phyloP scores from a whole-genome alignment of 176 grass and related monocot species.

The Aegilops longissima region DNA sequence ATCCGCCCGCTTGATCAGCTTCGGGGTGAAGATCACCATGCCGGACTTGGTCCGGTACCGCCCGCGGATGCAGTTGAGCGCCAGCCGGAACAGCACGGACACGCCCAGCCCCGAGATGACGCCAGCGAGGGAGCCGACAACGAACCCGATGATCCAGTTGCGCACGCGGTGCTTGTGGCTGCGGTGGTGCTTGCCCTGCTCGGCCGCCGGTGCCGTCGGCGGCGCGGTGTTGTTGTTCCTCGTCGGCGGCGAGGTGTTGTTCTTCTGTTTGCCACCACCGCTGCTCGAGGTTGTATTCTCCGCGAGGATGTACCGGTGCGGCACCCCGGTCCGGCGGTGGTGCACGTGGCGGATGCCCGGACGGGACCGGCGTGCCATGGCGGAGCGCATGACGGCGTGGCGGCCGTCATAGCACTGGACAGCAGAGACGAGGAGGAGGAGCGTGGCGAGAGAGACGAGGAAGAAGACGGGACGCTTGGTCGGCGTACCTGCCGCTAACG shows the following conservation, averaged over 20 bases:
- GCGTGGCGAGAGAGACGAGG: neutral
- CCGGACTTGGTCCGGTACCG: slow-evolving; percentile 37
- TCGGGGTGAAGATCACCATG: slow-evolving; percentile 70
- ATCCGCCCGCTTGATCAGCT: slow-evolving; percentile 48
- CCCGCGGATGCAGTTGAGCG: slow-evolving; percentile 61
- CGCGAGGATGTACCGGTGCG: slow-evolving; percentile 44
- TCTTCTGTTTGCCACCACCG: neutral
- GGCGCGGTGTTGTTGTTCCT: slow-evolving; percentile 7
- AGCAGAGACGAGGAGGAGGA: neutral
- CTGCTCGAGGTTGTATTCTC: slow-evolving; percentile 17
- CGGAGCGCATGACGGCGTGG: neutral
- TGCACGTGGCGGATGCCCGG: neutral
- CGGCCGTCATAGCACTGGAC: slow-evolving; percentile 22
- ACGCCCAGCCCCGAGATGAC: slow-evolving; percentile 41
- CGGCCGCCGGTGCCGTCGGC: neutral
- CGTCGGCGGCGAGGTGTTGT: neutral
- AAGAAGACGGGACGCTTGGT: neutral
- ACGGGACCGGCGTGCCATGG: slow-evolving; percentile 10
- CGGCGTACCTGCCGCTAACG: neutral
- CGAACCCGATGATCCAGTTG: slow-evolving; percentile 68
- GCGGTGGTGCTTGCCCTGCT: neutral
- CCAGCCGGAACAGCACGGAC: slow-evolving; percentile 52
- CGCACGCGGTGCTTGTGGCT: slow-evolving; percentile 36
- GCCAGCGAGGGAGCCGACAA: slow-evolving; percentile 45
- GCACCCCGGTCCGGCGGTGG: slow-evolving; percentile 7